Evolutionary conservation across 768 basidiomycete genomes (phyloP), one percentile per base, ranked within the genome.

Genomic region (Auriscalpium vulgare): DNA sequence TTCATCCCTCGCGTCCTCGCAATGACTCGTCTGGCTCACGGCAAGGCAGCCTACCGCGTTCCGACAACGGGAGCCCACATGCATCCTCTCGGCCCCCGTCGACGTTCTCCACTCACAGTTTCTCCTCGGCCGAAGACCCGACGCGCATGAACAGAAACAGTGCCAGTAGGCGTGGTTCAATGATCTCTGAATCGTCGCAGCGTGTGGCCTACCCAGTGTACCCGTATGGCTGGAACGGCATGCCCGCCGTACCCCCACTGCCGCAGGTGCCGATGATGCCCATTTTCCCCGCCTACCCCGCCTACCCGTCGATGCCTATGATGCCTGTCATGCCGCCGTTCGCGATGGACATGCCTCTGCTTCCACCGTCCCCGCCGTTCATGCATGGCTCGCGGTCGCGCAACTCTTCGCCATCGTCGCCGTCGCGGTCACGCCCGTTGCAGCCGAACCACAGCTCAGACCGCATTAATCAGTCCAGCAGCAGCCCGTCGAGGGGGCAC

Each of bases 331-430:
- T 61, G 45, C 61, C 61, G 23, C 61, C 57, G 23, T 57, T 44
- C 46, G 47, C 51, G 44, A 51, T 57, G 62, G 58, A 63, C 37
- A 58, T 58, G 54, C 63, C 63, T 46, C 63, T 63, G 19, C 59
- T 62, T 21, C 63, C 63, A 23, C 63, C 63, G 9, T 23, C 61
- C 1, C 59, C 63, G 13, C 61, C 63, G 10, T 63, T 63, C 47
- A 63, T 63, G 63, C 60, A 62, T 11, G 21, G 54, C 37, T 38
- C 51, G 8, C 59, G 51, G 51, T 60, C 51, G n/a, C 59, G 47
- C 37, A 51, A 47, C 21, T 40, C 59, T 10, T 43, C 61, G 8
- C 44, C 21, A 5, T 45, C 52, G 43, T 56, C 35, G 43, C 29
- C 29, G 7, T 4, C 29, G 4, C 37, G 37, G 21, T 37, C 37